A percentile compares a stretch with the other conserved stretches of the same genome.
phyloP scores from a whole-genome alignment of 2,329 filamentous ascomycete species.

The Sarocladium strictum region DNA sequence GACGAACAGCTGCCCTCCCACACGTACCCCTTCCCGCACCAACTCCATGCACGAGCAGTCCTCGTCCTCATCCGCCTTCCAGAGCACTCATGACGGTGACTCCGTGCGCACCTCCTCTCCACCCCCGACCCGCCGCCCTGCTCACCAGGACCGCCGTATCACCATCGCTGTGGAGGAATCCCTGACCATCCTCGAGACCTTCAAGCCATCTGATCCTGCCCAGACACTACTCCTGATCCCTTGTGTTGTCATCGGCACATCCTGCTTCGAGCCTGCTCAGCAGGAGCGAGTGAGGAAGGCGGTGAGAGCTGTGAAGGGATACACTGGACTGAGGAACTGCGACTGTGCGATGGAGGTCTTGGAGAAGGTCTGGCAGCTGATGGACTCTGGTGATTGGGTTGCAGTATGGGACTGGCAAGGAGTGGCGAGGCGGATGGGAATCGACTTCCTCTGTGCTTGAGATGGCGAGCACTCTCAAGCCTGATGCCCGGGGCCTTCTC shows the following conservation, averaged over 20 bases:
- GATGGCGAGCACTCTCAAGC: constrained; percentile 8
- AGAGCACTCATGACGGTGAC: constrained; percentile 11
- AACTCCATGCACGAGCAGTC: constrained; percentile 34
- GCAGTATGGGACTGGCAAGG: constrained; percentile 60
- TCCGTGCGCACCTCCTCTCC: constrained; percentile 20
- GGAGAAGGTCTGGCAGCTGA: constrained; percentile 53
- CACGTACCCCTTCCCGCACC: constrained; percentile 30
- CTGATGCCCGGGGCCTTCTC: neutral
- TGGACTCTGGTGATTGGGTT: constrained; percentile 51
- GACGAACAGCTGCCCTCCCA: constrained; percentile 25
- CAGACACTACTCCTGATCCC: constrained; percentile 57
- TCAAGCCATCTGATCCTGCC: constrained; percentile 50
- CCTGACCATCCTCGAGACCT: constrained; percentile 46
- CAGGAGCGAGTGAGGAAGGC: constrained; percentile 46
- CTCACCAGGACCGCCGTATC: constrained; percentile 45
- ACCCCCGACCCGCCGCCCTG: constrained; percentile 39
- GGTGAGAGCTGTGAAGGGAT: constrained; percentile 45
- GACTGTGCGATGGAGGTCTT: constrained; percentile 48
- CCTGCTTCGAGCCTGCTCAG: constrained; percentile 47
- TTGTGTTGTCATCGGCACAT: constrained; percentile 55
- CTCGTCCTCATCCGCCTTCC: constrained; percentile 13
- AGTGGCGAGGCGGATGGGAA: constrained; percentile 44
- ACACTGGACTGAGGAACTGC: constrained; percentile 55
- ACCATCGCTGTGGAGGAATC: constrained; percentile 51
- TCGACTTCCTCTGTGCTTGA: constrained; percentile 50